These are phyloP conservation scores for Umbelopsis ramanniana DNA, from an alignment of 192 early-diverging fungal species.

Conservation along the genomic window DNA sequence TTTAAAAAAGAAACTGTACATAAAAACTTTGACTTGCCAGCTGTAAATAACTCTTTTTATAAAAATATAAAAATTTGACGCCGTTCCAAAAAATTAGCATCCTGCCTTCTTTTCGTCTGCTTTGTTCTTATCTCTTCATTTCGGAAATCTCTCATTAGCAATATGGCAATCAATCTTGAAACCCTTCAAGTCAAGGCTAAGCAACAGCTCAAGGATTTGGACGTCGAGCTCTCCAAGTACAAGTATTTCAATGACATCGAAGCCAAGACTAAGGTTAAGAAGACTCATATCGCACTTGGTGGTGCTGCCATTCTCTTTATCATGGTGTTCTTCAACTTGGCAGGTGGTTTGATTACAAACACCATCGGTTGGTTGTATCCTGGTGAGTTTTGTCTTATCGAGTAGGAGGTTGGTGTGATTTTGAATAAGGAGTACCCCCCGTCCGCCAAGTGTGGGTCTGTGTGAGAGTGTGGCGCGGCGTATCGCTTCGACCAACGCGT, in stretches of 20 bases:
- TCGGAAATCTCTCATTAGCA: neutral
- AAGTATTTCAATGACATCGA: constrained; percentile 72
- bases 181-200: constrained; percentile 28
- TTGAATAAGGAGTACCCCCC: neutral
- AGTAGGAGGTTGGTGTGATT: no score
- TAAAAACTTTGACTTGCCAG: neutral
- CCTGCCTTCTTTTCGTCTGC: constrained; percentile 9
- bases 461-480: no score
- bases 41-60: neutral
- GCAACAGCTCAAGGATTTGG: constrained; percentile 45
- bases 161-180: constrained; percentile 26
- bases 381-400: constrained; percentile 45
- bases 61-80: neutral
- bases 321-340: constrained; percentile 92
- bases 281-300: constrained; percentile 83
- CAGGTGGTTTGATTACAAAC: constrained; percentile 78
- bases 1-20: neutral
- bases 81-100: neutral
- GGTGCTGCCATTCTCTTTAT: constrained; percentile 61
- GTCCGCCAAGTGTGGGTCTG: neutral
- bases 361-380: constrained; percentile 92
- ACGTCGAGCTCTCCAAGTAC: constrained; percentile 75
- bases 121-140: constrained; percentile 5
- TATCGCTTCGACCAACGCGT: no score
- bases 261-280: constrained; percentile 79